Evolutionary conservation across 129 eudicot genomes (phyloP), one percentile per base, ranked within the genome.

Genomic region (Oenanthe sinensis): DNA sequence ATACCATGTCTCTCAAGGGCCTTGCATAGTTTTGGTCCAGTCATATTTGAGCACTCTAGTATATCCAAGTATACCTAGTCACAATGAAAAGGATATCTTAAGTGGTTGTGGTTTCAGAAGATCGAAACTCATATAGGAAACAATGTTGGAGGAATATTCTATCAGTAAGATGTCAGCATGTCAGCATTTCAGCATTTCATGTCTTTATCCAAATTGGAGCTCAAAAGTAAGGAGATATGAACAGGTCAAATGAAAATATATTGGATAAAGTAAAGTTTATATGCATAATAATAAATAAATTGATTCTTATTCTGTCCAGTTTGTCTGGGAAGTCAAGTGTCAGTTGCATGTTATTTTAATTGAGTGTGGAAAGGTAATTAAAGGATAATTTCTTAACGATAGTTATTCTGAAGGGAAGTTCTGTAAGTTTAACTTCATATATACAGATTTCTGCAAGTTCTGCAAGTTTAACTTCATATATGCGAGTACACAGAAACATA

Each of bases 61-160:
- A 92, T 87, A 14, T 95, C 91, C 65, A 90, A 84, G 82, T 84
- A 92, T 3, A 95, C 92, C 99, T 95, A 87, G 46, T 28, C 71
- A 81, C 16, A 77, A 60, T 7, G 11, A 50, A 72, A 60, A 77
- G 3, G 43, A 48, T 46, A 62, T 17, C 45, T 65, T 46, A 14
- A 44, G 44, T 72, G 77, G 22, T n/a, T n/a, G n/a, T 78, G 22
- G 36, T 54, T 60, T 37, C 15, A 8, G 46, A 50, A 30, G 12
- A 49, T 49, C 14, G 50, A 30, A 50, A 26, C 33, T n/a, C 15
- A 24, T 22, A 9, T 9, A 24, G 16, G 15, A 24, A n/a, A 26
- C 6, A 12, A 12, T 24, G 4, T 26, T 62, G 24, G 11, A 10
- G 16, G 16, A 62, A 62, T 62, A 62, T 62, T 24, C 11, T 62